A percentile compares a stretch with the other conserved stretches of the same genome.
These are phyloP conservation scores for Cutaneotrichosporon cutaneum DNA, from an alignment of 1,284 basidiomycete genomes.

Conservation along the genomic window DNA sequence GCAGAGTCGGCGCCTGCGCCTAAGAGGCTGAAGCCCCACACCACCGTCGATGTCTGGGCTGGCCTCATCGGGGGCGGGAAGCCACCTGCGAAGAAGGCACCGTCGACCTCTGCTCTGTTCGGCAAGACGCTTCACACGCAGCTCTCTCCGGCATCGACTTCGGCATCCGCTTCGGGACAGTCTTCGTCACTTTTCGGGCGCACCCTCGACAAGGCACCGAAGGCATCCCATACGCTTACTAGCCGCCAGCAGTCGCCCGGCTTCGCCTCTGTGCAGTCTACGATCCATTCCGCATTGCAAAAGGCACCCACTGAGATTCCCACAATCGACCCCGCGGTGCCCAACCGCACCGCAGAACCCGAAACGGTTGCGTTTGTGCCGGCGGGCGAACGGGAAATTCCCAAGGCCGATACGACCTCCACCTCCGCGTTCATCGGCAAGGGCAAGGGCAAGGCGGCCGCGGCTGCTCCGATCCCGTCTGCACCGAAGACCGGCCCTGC, in stretches of 20 bases:
- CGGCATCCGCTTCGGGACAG: not conserved
- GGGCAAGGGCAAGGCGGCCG: not conserved
- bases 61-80: conserved; percentile 10
- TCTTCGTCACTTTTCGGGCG: conserved; percentile 13
- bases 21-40: conserved; percentile 5
- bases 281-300: conserved; percentile 24
- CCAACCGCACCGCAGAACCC: conserved; percentile 36
- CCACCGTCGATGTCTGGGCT: conserved; percentile 26
- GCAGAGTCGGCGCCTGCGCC: not conserved
- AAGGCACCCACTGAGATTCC: conserved; percentile 11
- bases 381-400: conserved; percentile 42
- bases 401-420: conserved; percentile 24
- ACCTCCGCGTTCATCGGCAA: conserved; percentile 5
- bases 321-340: conserved; percentile 12
- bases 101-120: conserved; percentile 25
- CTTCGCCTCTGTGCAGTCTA: conserved; percentile 26
- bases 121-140: conserved; percentile 22
- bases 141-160: not conserved
- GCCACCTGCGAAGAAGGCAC: not conserved
- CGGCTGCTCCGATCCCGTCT: not conserved
- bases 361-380: conserved; percentile 72
- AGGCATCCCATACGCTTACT: not conserved
- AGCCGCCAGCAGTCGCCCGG: conserved; percentile 28
- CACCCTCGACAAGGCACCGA: conserved; percentile 16
- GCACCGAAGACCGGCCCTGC: conserved; percentile 12